phyloP scores from a whole-genome alignment of 306 rosid species.

The Cicer cuneatum region DNA sequence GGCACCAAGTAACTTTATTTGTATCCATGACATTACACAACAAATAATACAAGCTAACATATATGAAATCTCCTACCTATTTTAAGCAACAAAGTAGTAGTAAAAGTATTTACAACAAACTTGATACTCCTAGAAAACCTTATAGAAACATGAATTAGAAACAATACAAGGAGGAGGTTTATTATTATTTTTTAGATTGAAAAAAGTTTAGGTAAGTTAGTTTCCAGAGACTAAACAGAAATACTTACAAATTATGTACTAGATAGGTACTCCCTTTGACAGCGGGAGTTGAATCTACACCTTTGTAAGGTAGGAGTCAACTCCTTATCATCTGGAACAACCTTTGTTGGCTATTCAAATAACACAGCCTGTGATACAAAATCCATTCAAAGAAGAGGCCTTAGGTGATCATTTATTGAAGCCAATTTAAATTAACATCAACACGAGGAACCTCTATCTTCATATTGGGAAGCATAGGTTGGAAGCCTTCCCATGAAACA shows the following conservation, averaged over 20 bases:
- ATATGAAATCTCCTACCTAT: background rate
- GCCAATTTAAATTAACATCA: constrained; percentile 67
- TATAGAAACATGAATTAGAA: background rate
- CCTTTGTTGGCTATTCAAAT: background rate
- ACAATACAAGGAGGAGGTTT: background rate
- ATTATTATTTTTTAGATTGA: background rate
- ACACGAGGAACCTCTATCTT: constrained; percentile 48
- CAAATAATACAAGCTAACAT: background rate
- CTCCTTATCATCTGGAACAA: background rate
- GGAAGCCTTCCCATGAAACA: constrained; percentile 49
- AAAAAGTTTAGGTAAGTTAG: too few relatives aligned
- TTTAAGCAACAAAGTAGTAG: background rate
- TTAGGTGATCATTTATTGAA: constrained; percentile 40
- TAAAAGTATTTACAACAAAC: background rate
- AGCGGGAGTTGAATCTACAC: background rate
- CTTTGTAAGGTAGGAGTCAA: background rate
- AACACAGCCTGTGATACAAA: background rate
- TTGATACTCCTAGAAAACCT: background rate
- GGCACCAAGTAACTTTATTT: background rate
- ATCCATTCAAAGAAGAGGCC: background rate
- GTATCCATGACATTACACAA: background rate
- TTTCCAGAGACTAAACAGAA: background rate
- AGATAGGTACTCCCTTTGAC: background rate
- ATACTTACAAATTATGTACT: background rate
- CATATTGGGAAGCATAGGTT: constrained; percentile 40